A percentile compares a stretch with the other conserved stretches of the same genome.
phyloP scores from a whole-genome alignment of 1,139 yeast genomes.

The Suzukiozyma palmioleophila region DNA sequence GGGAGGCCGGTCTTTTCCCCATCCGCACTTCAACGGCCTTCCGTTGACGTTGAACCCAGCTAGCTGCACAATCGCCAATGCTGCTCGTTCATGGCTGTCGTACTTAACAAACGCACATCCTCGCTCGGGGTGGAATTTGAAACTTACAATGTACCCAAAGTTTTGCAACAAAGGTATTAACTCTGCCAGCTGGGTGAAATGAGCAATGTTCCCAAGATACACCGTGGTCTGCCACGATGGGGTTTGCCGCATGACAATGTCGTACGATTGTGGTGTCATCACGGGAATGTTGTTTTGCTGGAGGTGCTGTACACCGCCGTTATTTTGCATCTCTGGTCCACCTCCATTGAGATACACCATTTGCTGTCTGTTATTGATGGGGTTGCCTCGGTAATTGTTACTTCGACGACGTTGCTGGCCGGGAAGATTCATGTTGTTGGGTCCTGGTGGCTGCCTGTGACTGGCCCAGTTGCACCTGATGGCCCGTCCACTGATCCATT shows the following conservation, averaged over 20 bases:
- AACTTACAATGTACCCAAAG: conserved; percentile 79
- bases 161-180: conserved; percentile 71
- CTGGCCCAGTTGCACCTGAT: conserved; percentile 89
- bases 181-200: conserved; percentile 68
- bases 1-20: conserved; percentile 71
- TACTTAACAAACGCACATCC: conserved; percentile 85
- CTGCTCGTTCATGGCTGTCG: conserved; percentile 85
- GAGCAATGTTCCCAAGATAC: conserved; percentile 81
- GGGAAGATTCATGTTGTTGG: not conserved
- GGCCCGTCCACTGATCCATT: conserved; percentile 65
- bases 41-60: conserved; percentile 76
- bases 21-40: conserved; percentile 76
- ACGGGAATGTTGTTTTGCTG: conserved; percentile 18
- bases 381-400: conserved; percentile 1
- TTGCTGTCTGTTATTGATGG: conserved; percentile 5
- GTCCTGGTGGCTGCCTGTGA: conserved; percentile 45
- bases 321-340: conserved; percentile 3
- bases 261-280: conserved; percentile 57
- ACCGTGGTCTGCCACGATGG: conserved; percentile 89
- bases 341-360: conserved; percentile 5
- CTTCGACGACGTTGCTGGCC: conserved; percentile 3
- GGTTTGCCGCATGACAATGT: conserved; percentile 67
- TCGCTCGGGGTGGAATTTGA: conserved; percentile 75
- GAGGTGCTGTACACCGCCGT: conserved; percentile 4
- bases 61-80: conserved; percentile 78